phyloP scores from a whole-genome alignment of 306 rosid genomes.

The Calophaca sinica region DNA sequence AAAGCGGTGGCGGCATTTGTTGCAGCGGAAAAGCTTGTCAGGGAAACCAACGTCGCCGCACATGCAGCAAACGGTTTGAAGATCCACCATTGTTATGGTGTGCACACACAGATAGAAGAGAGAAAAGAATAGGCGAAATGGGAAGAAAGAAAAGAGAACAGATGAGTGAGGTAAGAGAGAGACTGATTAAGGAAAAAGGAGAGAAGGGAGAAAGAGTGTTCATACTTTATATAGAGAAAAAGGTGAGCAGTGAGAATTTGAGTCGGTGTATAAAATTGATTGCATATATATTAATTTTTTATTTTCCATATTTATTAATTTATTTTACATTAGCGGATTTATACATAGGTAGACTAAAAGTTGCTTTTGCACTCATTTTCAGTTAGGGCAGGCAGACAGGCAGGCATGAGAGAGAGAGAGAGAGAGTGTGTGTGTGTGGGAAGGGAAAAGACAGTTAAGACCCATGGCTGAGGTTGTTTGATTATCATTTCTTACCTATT shows the following conservation, averaged over 20 bases:
- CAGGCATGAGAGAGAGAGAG: constrained; percentile 35
- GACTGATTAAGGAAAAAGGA: neutral
- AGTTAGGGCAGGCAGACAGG: constrained; percentile 59
- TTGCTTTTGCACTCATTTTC: constrained; percentile 86
- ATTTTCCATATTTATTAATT: no score
- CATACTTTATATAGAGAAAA: constrained; percentile 50
- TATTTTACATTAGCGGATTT: constrained; percentile 18
- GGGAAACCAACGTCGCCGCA: constrained; percentile 97
- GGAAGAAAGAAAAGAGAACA: constrained; percentile 15
- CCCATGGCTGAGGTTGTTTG: constrained; percentile 50
- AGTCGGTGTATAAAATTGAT: constrained; percentile 71
- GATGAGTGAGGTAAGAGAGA: constrained; percentile 27
- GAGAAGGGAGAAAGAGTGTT: constrained; percentile 25
- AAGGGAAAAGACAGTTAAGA: constrained; percentile 59
- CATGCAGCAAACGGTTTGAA: constrained; percentile 91
- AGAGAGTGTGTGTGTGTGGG: no score
- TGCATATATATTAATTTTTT: neutral
- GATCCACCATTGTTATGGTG: constrained; percentile 75
- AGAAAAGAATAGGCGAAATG: constrained; percentile 18
- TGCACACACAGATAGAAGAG: neutral
- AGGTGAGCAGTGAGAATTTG: constrained; percentile 42
- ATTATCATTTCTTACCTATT: constrained; percentile 36
- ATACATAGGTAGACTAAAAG: constrained; percentile 66
- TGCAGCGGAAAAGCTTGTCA: constrained; percentile 96
- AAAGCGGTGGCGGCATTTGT: constrained; percentile 84